Conservation (phyloP, 768 basidiomycete species). For the Hygrocybe coccinea region DNA sequence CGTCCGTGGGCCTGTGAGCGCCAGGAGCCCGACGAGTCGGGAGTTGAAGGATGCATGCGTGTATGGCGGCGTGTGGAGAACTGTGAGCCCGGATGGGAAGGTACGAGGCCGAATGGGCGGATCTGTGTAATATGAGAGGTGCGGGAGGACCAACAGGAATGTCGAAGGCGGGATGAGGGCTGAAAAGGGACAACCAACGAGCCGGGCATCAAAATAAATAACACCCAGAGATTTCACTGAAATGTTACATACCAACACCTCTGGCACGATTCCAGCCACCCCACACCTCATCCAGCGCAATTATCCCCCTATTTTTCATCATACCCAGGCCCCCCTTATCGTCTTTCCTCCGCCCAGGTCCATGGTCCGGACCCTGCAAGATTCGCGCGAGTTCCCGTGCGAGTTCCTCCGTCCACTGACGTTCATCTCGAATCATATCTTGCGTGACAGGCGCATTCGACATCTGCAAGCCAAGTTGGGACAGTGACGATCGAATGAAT, state of each 20-base stretch:
- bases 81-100: constrained; percentile 70
- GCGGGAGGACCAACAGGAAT: constrained; percentile 69
- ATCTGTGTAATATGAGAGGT: constrained; percentile 56
- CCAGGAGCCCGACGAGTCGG: constrained; percentile 55
- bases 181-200: constrained; percentile 26
- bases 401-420: constrained; percentile 71
- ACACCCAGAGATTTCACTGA: constrained; percentile 1
- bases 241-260: constrained; percentile 66
- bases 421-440: constrained; percentile 84
- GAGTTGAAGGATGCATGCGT: constrained; percentile 61
- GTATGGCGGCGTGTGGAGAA: constrained; percentile 81
- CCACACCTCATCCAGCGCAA: constrained; percentile 92
- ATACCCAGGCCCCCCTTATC: constrained; percentile 41
- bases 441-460: constrained; percentile 75
- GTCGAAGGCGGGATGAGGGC: constrained; percentile 89
- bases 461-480: constrained; percentile 83
- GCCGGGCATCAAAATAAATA: not conserved
- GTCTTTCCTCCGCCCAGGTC: constrained; percentile 24
- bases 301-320: constrained; percentile 74
- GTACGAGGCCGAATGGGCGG: constrained; percentile 65
- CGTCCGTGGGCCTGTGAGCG: constrained; percentile 47
- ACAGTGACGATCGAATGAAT: constrained; percentile 82
- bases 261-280: constrained; percentile 92
- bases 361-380: constrained; percentile 44
- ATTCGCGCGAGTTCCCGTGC: constrained; percentile 77